phyloP scores from a whole-genome alignment of 345 rosid species.

The Viola odorata region DNA sequence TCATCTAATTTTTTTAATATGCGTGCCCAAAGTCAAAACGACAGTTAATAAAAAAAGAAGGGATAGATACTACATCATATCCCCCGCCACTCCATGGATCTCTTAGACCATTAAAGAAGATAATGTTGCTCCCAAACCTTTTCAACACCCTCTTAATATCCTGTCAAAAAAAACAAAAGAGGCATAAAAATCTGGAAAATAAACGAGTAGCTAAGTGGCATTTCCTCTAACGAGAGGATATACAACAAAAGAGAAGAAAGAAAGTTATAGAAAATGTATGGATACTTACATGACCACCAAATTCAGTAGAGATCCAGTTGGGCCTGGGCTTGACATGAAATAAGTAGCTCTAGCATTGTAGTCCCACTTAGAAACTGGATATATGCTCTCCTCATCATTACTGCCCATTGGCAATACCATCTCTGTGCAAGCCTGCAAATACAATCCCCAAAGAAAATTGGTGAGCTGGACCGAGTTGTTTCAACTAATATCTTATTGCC shows the following conservation, averaged over 20 bases:
- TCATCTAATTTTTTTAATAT: too few species aligned
- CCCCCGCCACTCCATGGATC: slow-evolving; percentile 81
- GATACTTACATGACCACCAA: slow-evolving; percentile 49
- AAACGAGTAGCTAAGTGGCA: too few species aligned
- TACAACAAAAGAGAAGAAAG: too few species aligned
- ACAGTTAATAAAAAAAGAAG: too few species aligned
- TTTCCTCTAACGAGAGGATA: too few species aligned
- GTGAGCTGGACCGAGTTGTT: neutral
- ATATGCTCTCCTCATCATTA: slow-evolving; percentile 41
- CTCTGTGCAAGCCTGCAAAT: slow-evolving; percentile 54
- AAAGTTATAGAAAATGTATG: too few species aligned
- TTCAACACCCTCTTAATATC: slow-evolving; percentile 38
- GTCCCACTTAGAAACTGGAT: slow-evolving; percentile 29
- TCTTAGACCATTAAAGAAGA: slow-evolving; percentile 66
- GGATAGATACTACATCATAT: too few species aligned
- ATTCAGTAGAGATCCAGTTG: slow-evolving; percentile 43
- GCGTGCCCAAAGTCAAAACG: too few species aligned
- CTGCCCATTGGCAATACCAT: slow-evolving; percentile 46
- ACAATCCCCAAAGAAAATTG: neutral
- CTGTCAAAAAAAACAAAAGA: slow-evolving; percentile 17
- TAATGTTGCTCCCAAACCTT: slow-evolving; percentile 54
- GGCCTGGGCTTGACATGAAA: slow-evolving; percentile 35
- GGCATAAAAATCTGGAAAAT: too few species aligned
- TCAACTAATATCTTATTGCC: neutral
- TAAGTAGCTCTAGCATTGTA: slow-evolving; percentile 7